Evolutionary conservation across 2,329 filamentous ascomycete species (phyloP).

Genomic region (Hymenoscyphus fraxineus): DNA sequence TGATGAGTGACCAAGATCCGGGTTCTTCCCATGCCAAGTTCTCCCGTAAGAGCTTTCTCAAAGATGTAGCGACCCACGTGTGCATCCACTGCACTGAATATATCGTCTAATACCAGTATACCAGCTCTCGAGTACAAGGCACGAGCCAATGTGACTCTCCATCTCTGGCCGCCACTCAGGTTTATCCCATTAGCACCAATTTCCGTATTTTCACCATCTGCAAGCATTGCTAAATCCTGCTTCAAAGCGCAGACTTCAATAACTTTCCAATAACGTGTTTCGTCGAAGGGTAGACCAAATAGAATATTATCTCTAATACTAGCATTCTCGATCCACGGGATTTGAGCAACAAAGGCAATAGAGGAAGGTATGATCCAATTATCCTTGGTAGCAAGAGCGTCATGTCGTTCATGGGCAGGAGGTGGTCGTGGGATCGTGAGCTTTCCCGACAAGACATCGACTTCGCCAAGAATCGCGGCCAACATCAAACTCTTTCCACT

Average conservation of each 20-base stretch:
- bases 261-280: conserved; percentile 66
- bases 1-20: conserved; percentile 80
- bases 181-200: conserved; percentile 84
- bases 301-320: conserved; percentile 75
- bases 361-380: conserved; percentile 68
- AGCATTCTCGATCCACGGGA: conserved; percentile 82
- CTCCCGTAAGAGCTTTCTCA: conserved; percentile 69
- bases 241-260: conserved; percentile 68
- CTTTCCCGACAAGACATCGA: conserved; percentile 61
- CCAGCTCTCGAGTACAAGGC: conserved; percentile 76
- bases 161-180: conserved; percentile 77
- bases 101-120: conserved; percentile 75
- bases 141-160: conserved; percentile 75
- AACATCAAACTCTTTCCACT: conserved; percentile 75
- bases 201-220: conserved; percentile 74
- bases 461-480: conserved; percentile 70
- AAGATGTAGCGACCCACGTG: conserved; percentile 78
- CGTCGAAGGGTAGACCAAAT: conserved; percentile 68
- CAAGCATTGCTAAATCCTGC: conserved; percentile 72
- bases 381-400: conserved; percentile 54
- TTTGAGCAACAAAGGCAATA: conserved; percentile 71
- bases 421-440: conserved; percentile 54
- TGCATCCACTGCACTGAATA: conserved; percentile 76
- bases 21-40: conserved; percentile 65
- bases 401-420: conserved; percentile 51